Base-by-base conservation (phyloP, 2,329 filamentous ascomycete species). In the Pseudopyricularia cyperi region DNA sequence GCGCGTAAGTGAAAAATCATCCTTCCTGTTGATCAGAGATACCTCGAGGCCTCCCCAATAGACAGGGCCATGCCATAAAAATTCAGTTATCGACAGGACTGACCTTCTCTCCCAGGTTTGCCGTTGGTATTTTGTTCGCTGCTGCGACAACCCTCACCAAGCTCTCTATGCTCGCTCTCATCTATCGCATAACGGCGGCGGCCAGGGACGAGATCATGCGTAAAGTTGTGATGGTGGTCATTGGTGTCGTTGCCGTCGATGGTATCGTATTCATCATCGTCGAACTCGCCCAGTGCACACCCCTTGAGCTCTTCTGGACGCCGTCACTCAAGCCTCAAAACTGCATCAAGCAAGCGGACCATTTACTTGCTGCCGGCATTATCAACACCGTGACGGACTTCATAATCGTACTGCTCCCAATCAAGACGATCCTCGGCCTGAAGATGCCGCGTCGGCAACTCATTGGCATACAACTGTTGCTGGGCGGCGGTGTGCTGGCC, bases 321-420 rank as follows among this genome's bases (percentile, higher is more conserved):
- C 50, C 69, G 2, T 63, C 65, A 0, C 11, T 52, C 15, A 50
- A 53, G 19, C 61, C 64, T 1, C 62, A 66, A 46, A 59, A 72
- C 17, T 71, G 74, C 46, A 71, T 77, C 37, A 59, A 76, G 26
- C 68, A 81, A 55, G 68, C 73, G 2, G 64, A 66, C 0, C 74
- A 78, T 50, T 69, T 79, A 28, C 68, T 77, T 30, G 69, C 70
- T 34, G 70, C 79, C 34, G 77, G 79, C 2, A 72, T 76, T 28
- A 70, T 80, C 55, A 82, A 82, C 62, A 80, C 80, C 47, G 58
- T 74, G 44, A 80, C 77, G 7, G 78, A 83, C 61, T 70, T 83
- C 44, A 59, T 75, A 11, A 70, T 75, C n/a, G 74, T 76, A 34
- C 59, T 73, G 0, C 63, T 80, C 3, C 76, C 76, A 1, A 70